These are phyloP conservation scores for Flammula alnicola DNA, from an alignment of 1,284 basidiomycete genomes.

Conservation along the genomic window DNA sequence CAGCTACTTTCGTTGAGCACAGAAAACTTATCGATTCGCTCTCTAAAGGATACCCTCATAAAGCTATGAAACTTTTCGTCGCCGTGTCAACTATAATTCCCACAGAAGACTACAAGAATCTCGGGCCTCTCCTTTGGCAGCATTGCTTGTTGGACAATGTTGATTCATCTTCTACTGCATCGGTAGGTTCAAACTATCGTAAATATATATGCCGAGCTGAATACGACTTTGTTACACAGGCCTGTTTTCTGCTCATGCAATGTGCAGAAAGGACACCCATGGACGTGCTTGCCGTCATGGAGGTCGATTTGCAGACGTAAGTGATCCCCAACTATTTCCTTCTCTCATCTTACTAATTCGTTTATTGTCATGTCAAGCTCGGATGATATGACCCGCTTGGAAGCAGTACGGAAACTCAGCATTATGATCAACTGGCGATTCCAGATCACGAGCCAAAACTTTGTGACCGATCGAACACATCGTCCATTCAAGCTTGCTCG, in stretches of 20 bases:
- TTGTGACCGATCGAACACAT: conserved; percentile 60
- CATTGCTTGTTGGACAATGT: conserved; percentile 46
- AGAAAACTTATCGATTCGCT: conserved; percentile 46
- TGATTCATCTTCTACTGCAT: conserved; percentile 48
- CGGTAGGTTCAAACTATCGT: conserved; percentile 52
- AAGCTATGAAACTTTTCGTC: conserved; percentile 62
- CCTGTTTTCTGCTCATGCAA: conserved; percentile 72
- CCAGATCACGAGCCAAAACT: conserved; percentile 64
- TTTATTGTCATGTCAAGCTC: conserved; percentile 48
- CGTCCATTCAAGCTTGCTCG: conserved; percentile 72
- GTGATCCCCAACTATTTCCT: conserved; percentile 17
- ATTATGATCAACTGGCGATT: conserved; percentile 66
- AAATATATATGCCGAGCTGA: background rate
- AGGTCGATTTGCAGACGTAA: conserved; percentile 61
- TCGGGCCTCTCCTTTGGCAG: conserved; percentile 62
- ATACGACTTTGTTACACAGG: conserved; percentile 38
- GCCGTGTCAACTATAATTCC: conserved; percentile 58
- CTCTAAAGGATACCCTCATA: conserved; percentile 48
- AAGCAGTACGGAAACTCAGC: conserved; percentile 56
- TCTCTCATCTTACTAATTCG: background rate
- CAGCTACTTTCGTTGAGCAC: conserved; percentile 40
- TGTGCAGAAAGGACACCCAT: conserved; percentile 64
- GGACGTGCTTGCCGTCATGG: conserved; percentile 53
- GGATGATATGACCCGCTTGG: conserved; percentile 48
- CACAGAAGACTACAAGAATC: conserved; percentile 48